Conservation (phyloP, 768 basidiomycete species). For the Rhodotorula paludigena region DNA sequence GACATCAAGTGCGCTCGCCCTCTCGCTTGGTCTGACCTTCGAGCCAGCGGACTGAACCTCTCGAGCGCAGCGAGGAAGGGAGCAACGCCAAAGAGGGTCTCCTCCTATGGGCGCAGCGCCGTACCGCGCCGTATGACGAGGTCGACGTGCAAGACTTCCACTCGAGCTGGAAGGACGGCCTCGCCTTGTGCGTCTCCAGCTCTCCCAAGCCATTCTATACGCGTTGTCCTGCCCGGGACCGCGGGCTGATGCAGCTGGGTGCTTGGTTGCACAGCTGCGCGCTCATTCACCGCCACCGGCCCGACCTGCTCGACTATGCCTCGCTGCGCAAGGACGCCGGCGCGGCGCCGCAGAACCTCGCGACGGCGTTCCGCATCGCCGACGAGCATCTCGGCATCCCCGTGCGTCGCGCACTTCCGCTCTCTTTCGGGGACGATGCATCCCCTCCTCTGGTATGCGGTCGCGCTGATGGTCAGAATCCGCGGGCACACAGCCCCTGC, state of each 20-base stretch:
- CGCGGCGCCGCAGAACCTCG: slow-evolving; percentile 76
- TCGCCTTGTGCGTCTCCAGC: slow-evolving; percentile 67
- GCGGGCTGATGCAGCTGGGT: too few relatives aligned
- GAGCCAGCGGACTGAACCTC: too few relatives aligned
- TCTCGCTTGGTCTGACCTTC: background rate
- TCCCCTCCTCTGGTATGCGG: background rate
- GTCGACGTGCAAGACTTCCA: slow-evolving; percentile 94
- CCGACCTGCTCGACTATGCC: slow-evolving; percentile 87
- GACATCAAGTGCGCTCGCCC: slow-evolving; percentile 74
- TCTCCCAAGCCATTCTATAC: background rate
- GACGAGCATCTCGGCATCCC: slow-evolving; percentile 85
- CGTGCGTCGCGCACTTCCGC: too few relatives aligned
- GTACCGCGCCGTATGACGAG: slow-evolving; percentile 83
- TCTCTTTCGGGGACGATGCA: background rate
- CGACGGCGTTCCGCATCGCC: slow-evolving; percentile 79
- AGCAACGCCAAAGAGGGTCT: slow-evolving; percentile 97
- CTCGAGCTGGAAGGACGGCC: slow-evolving; percentile 84
- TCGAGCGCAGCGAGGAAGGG: slow-evolving; percentile 79
- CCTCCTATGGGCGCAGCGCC: slow-evolving; percentile 95
- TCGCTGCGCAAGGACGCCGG: slow-evolving; percentile 65
- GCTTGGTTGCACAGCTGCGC: slow-evolving; percentile 66
- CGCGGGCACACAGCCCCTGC: slow-evolving; percentile 72
- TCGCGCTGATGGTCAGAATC: background rate
- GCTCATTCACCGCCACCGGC: slow-evolving; percentile 93
- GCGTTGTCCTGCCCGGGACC: too few relatives aligned